phyloP scores from a whole-genome alignment of 2,329 filamentous ascomycete species.

The Mollisiaceae sp. region DNA sequence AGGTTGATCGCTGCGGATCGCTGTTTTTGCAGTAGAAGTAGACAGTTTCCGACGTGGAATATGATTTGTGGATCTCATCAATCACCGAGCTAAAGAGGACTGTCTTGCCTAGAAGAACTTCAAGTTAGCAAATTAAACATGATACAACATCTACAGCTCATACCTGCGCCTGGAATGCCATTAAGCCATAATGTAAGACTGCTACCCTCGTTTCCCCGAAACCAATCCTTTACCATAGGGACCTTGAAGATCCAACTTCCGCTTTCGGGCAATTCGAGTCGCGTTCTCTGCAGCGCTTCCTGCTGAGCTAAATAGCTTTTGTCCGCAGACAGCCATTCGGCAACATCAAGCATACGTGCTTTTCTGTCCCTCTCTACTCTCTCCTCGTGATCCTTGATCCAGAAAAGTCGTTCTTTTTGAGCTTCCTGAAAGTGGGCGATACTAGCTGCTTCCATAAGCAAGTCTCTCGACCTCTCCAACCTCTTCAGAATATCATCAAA shows the following conservation, averaged over 20 bases:
- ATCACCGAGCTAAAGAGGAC: neutral
- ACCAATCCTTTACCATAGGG: neutral
- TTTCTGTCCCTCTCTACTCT: neutral
- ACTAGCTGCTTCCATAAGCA: conserved; percentile 22
- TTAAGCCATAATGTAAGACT: neutral
- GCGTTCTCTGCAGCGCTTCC: neutral
- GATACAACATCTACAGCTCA: no score
- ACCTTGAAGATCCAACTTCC: neutral
- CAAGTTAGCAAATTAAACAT: neutral
- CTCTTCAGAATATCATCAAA: conserved; percentile 41
- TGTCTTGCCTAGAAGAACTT: neutral
- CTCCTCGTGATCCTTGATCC: neutral
- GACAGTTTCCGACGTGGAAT: neutral
- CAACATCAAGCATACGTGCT: neutral
- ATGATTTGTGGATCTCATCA: neutral
- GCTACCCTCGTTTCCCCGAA: neutral
- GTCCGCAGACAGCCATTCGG: conserved; percentile 6
- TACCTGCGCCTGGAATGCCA: neutral
- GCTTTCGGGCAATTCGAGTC: neutral
- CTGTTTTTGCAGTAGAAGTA: neutral
- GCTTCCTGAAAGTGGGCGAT: conserved; percentile 19
- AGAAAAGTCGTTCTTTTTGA: conserved; percentile 13
- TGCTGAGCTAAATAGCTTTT: neutral
- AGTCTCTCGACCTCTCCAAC: conserved; percentile 37
- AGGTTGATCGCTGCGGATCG: neutral